These are phyloP conservation scores for Barnettozyma sucrosica DNA, from an alignment of 805 yeast species.

Conservation along the genomic window DNA sequence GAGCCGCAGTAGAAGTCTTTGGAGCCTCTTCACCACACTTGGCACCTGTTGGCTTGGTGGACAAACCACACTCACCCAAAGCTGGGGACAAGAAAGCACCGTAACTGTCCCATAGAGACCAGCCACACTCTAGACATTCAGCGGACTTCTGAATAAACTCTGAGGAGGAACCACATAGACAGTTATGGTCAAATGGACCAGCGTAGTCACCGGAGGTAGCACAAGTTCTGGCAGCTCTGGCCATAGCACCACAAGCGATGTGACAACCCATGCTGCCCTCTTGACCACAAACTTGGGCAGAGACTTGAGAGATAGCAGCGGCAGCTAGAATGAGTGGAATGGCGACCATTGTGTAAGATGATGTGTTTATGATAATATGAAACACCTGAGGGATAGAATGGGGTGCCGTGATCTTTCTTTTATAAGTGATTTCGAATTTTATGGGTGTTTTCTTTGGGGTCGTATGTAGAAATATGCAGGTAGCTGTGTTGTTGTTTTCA, in stretches of 20 bases:
- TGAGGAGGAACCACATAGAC: constrained; percentile 20
- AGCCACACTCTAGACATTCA: constrained; percentile 31
- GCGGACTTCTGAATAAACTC: constrained; percentile 16
- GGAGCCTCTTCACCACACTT: constrained; percentile 5
- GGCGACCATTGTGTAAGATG: constrained; percentile 1
- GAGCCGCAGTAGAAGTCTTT: background rate
- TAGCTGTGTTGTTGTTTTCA: background rate
- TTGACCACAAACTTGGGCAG: constrained; percentile 6
- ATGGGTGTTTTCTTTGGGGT: background rate
- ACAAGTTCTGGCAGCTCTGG: constrained; percentile 27
- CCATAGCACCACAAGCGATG: constrained; percentile 28
- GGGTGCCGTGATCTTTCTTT: background rate
- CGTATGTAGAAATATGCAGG: background rate
- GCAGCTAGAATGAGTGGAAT: constrained; percentile 1
- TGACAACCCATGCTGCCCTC: constrained; percentile 4
- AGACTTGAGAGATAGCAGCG: constrained; percentile 2
- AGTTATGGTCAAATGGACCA: constrained; percentile 15
- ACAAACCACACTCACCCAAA: constrained; percentile 22
- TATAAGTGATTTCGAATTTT: background rate
- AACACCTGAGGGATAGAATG: constrained; percentile 8
- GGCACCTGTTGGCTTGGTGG: constrained; percentile 29
- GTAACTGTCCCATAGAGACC: constrained; percentile 32
- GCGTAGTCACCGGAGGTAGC: constrained; percentile 12
- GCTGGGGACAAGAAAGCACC: constrained; percentile 23
- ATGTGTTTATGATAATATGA: constrained; percentile 16